Base-by-base conservation (phyloP, 345 rosid species). In the Euphorbia peplus region DNA sequence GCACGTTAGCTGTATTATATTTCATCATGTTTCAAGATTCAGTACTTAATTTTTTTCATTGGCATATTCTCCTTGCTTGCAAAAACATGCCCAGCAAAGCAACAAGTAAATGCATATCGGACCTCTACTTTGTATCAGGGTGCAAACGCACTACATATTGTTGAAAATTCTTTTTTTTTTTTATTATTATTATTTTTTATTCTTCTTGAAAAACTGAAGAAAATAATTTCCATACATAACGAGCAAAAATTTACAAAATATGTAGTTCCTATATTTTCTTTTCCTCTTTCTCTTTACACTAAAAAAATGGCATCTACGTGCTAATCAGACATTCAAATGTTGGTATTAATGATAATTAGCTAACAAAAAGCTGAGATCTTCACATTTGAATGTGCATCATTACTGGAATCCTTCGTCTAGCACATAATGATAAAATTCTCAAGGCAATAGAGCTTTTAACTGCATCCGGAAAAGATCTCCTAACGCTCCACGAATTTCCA, bases 401-500 rank as follows among this genome's bases (percentile, higher is more conserved):
- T 19, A 75, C 70, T 21, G 59, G 71, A 76, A 69, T 37, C 70
- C 55, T 71, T 74, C 68, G 68, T 62, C 35, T 11, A 21, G 64
- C 22, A 60, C 30, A n/a, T 7, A 44, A 29, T 60, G 25, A 54
- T 5, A 60, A 52, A 71, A 58, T 69, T 65, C 73, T 72, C 74
- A 81, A 46, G 93, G 97, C 41, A 90, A 73, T 61, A 95, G 85
- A 58, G 90, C 81, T 83, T 88, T 90, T 83, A 95, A 74, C 73
- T 95, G 99, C 73, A 83, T 71, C 80, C 80, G 82, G 84, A 91
- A 95, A 63, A 91, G 98, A 76, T 91, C 86, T 24, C 85, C 98
- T 37, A 91, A 82, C 16, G 95, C 96, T 68, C 93, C 96, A 37
- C 98, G 90, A 69, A 95, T 90, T 70, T 87, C 97, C 96, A 91